Conservation (phyloP, 129 eudicot species). For the Lonicera japonica region DNA sequence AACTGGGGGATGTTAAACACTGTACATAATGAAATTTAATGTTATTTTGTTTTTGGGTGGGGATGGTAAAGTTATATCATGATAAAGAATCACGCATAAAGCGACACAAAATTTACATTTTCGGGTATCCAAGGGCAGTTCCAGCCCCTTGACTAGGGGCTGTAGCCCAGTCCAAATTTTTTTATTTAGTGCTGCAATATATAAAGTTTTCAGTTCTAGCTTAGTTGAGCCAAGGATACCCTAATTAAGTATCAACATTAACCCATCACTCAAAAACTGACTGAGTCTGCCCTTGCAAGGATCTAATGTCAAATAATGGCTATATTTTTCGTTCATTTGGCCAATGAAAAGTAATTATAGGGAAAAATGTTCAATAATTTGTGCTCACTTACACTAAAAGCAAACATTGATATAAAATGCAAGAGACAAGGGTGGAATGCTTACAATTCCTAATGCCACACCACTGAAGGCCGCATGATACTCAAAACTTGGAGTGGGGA, state of each 20-base stretch:
- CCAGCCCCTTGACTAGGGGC: no score
- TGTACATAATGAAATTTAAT: no score
- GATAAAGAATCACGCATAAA: not conserved
- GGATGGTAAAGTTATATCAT: not conserved
- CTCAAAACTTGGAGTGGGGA: slow-evolving; percentile 97
- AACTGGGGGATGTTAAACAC: no score
- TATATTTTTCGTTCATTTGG: not conserved
- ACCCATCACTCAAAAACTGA: no score
- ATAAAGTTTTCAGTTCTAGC: no score
- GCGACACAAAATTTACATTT: not conserved
- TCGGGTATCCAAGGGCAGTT: no score
- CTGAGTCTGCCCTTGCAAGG: no score
- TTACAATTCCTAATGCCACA: slow-evolving; percentile 97
- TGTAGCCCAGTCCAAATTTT: no score
- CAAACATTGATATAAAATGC: not conserved
- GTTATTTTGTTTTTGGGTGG: not conserved
- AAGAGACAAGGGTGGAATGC: slow-evolving; percentile 14
- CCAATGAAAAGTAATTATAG: not conserved
- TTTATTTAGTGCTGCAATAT: no score
- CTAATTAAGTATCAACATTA: no score
- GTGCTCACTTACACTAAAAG: no score
- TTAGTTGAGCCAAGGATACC: no score
- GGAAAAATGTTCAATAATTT: not conserved
- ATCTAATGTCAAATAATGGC: not conserved
- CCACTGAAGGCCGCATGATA: slow-evolving; percentile 88